Percentiles rank a stretch among this genome's conserved stretches.
phyloP scores from a whole-genome alignment of 164 flowering plant species.

The Vitis rupestris region DNA sequence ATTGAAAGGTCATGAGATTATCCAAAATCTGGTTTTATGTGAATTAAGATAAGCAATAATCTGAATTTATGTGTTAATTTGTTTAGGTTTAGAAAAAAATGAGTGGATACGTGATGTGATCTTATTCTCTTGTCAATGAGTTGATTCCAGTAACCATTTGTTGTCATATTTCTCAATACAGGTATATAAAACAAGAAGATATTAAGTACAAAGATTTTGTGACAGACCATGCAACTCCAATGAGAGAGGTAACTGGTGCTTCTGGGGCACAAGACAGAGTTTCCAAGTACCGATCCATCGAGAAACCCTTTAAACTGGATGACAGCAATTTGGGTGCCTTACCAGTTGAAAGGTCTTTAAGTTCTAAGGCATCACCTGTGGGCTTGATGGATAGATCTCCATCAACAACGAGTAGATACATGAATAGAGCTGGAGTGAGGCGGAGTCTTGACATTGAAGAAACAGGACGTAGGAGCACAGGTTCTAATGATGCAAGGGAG shows the following conservation, averaged over 20 bases:
- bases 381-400: slow-evolving; percentile 59
- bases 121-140: not conserved
- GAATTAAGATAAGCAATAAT: no score
- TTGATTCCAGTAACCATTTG: not conserved
- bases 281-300: slow-evolving; percentile 23
- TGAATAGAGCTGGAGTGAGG: slow-evolving; percentile 39
- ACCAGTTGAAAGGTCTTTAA: slow-evolving; percentile 50
- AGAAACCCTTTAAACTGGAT: slow-evolving; percentile 21
- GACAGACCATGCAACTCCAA: slow-evolving; percentile 22
- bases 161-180: not conserved
- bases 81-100: no score
- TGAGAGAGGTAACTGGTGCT: slow-evolving; percentile 17
- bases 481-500: slow-evolving; percentile 54
- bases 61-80: no score
- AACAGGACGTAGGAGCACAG: slow-evolving; percentile 45
- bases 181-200: slow-evolving; percentile 22
- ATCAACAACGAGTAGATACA: slow-evolving; percentile 54
- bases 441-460: slow-evolving; percentile 69
- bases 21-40: no score
- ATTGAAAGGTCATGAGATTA: no score
- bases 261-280: slow-evolving; percentile 27
- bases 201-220: slow-evolving; percentile 20
- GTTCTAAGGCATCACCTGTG: slow-evolving; percentile 49
- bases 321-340: slow-evolving; percentile 30
- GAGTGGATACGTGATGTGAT: not conserved